A percentile compares a stretch with the other conserved stretches of the same genome.
Evolutionary conservation across 1,284 basidiomycete genomes (phyloP).

Genomic region (Pseudozyma hubeiensis): DNA sequence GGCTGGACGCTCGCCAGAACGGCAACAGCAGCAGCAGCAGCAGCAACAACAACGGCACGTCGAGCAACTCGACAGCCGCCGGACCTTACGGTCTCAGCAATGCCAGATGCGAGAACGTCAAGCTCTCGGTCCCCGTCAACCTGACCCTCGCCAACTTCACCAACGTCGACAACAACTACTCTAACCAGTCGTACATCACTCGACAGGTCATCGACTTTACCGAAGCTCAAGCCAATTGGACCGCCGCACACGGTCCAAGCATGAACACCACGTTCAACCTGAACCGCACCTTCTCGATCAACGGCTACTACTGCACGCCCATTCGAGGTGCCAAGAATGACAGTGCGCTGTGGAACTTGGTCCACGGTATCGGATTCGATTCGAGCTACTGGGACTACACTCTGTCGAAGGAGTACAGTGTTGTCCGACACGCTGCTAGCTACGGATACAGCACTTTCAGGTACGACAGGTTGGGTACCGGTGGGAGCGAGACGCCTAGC

Average conservation of each 20-base stretch:
- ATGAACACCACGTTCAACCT: constrained; percentile 8
- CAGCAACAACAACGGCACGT: background rate
- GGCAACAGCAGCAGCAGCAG: background rate
- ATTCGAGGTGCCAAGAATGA: constrained; percentile 11
- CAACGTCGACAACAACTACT: constrained; percentile 39
- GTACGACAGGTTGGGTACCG: constrained; percentile 69
- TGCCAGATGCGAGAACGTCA: constrained; percentile 28
- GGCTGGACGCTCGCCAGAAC: constrained; percentile 12
- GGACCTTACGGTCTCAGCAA: constrained; percentile 52
- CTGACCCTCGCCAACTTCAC: constrained; percentile 36
- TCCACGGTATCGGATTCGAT: constrained; percentile 56
- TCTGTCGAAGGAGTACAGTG: constrained; percentile 27
- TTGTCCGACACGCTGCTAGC: constrained; percentile 49
- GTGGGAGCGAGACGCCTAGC: constrained; percentile 62
- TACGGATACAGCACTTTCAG: constrained; percentile 57
- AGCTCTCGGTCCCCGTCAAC: constrained; percentile 28
- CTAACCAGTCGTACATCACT: constrained; percentile 47
- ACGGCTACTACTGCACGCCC: constrained; percentile 45
- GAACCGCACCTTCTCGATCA: constrained; percentile 35
- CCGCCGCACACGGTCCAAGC: constrained; percentile 19
- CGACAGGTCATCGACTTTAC: constrained; percentile 36
- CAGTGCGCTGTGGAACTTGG: constrained; percentile 35
- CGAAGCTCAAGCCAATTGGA: constrained; percentile 36
- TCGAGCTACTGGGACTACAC: constrained; percentile 50
- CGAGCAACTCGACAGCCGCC: constrained; percentile 9